Conservation (phyloP, 306 rosid genomes). For the Rubus parviflorus region DNA sequence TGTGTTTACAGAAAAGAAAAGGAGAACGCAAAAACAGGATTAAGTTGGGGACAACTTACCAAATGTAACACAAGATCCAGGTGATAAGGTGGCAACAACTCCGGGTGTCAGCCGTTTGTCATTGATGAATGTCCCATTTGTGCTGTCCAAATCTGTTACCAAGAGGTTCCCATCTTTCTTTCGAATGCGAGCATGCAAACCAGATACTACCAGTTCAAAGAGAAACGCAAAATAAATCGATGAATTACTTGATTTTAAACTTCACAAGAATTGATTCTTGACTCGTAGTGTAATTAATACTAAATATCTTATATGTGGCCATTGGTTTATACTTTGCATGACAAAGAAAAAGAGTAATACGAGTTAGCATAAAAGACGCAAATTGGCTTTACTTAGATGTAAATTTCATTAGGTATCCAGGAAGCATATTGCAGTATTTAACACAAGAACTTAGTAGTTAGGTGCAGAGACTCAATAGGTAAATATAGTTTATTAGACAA, state of each 20-base stretch:
- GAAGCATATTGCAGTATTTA: not conserved
- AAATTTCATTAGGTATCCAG: not conserved
- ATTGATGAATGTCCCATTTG: constrained; percentile 82
- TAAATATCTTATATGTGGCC: not conserved
- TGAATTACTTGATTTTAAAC: not conserved
- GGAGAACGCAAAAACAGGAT: not conserved
- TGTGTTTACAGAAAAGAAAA: not conserved
- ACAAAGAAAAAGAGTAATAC: not conserved
- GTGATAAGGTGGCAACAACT: constrained; percentile 46
- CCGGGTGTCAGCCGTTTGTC: constrained; percentile 76
- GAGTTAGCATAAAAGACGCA: not conserved
- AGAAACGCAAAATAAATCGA: not conserved
- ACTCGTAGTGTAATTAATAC: not conserved
- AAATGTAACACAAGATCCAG: constrained; percentile 70
- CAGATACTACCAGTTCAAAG: constrained; percentile 54
- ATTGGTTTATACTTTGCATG: not conserved
- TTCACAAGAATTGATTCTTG: not conserved
- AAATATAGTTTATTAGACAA: not conserved
- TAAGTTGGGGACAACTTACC: constrained; percentile 46
- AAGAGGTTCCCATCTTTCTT: constrained; percentile 63
- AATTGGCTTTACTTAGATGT: not conserved
- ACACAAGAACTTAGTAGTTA: not conserved
- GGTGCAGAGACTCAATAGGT: not conserved
- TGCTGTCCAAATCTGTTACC: constrained; percentile 88
- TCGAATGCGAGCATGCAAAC: constrained; percentile 68